Conservation (phyloP, 2,329 filamentous ascomycete genomes). For the Verticillium alfalfae region DNA sequence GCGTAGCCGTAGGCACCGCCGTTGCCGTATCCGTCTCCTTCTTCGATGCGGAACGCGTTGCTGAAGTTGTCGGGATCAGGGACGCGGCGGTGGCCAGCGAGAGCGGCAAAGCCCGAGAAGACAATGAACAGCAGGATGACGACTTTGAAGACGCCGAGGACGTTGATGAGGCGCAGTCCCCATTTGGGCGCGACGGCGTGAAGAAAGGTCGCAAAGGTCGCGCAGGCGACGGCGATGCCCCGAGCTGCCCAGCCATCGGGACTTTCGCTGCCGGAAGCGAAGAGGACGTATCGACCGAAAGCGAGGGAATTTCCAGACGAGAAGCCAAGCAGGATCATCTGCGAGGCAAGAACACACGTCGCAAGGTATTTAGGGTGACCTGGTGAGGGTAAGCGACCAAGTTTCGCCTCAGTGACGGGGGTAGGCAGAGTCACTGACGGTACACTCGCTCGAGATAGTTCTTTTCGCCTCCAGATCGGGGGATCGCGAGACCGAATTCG, state of each 20-base stretch:
- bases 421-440: conserved; percentile 14
- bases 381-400: not conserved
- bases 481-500: conserved; percentile 58
- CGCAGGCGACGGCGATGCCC: conserved; percentile 47
- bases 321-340: conserved; percentile 58
- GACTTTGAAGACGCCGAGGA: conserved; percentile 56
- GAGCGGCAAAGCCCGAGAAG: conserved; percentile 52
- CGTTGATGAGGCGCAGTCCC: conserved; percentile 54
- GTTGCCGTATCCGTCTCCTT: conserved; percentile 36
- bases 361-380: conserved; percentile 50
- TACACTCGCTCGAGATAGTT: conserved; percentile 63
- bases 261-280: conserved; percentile 40
- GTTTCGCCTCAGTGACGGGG: not conserved
- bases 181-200: conserved; percentile 50
- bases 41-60: conserved; percentile 43
- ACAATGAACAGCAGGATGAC: conserved; percentile 55
- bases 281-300: conserved; percentile 53
- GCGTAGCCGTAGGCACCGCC: conserved; percentile 48
- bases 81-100: conserved; percentile 42
- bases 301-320: conserved; percentile 54
- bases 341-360: conserved; percentile 53
- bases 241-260: conserved; percentile 51
- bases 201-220: conserved; percentile 48
- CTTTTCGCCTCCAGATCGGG: conserved; percentile 59
- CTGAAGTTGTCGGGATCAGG: conserved; percentile 52